phyloP scores from a whole-genome alignment of 2,329 filamentous ascomycete genomes.

The Colletotrichum sublineola region DNA sequence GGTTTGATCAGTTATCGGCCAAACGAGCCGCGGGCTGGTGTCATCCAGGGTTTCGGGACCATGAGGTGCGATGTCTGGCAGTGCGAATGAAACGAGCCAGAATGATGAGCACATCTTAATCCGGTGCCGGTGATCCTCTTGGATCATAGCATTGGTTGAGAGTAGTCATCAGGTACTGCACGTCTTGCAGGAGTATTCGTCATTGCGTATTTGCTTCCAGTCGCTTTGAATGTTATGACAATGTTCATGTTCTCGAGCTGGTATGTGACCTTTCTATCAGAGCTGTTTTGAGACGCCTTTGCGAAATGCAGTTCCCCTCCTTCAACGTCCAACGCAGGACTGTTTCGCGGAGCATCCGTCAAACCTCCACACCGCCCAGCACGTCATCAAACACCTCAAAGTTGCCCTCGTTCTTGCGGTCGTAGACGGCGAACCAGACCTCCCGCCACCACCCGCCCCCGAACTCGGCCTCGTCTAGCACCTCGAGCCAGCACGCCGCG shows the following conservation, averaged over 20 bases:
- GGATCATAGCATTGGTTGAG: too few species aligned
- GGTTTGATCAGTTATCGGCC: too few species aligned
- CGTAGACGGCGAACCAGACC: constrained; percentile 74
- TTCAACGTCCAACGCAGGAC: too few species aligned
- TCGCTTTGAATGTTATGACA: not conserved
- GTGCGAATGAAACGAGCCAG: too few species aligned
- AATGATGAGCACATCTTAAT: too few species aligned
- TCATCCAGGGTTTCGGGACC: too few species aligned
- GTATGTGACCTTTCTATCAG: not conserved
- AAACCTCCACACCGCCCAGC: constrained; percentile 55
- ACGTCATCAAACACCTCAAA: constrained; percentile 62
- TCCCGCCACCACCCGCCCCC: constrained; percentile 73
- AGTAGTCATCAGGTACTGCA: not conserved
- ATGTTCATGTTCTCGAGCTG: not conserved
- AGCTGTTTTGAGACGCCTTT: not conserved
- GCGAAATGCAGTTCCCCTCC: not conserved
- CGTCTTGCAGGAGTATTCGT: not conserved
- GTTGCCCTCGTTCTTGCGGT: constrained; percentile 61
- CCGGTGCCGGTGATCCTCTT: too few species aligned
- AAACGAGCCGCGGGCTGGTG: too few species aligned
- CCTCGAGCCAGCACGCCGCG: constrained; percentile 72
- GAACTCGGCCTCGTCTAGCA: constrained; percentile 73
- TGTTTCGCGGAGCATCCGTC: not conserved
- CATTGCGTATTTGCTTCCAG: not conserved
- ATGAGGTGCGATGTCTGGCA: too few species aligned